Evolutionary conservation across 140 eudicot genomes (phyloP).

Genomic region (Erigeron philadelphicus): DNA sequence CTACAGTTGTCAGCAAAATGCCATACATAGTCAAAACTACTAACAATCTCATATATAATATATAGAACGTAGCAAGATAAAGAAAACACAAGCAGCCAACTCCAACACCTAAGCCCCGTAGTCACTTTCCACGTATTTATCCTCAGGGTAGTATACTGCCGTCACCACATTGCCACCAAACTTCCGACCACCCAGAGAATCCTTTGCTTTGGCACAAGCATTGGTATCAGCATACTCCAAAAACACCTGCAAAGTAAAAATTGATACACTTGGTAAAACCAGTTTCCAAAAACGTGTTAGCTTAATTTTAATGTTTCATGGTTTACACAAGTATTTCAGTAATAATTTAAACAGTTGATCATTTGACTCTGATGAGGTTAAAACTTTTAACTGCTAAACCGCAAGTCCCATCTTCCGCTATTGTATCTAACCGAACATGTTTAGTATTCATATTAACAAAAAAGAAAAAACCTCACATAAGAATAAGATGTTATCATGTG

Average conservation of each 20-base stretch:
- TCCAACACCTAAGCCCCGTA: constrained; percentile 31
- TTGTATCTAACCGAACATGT: neutral
- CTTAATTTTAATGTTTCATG: neutral
- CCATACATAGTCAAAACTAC: neutral
- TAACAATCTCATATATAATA: neutral
- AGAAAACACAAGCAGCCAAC: neutral
- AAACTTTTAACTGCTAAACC: neutral
- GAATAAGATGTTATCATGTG: too few species aligned
- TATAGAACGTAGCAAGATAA: neutral
- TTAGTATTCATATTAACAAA: neutral
- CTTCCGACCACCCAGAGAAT: constrained; percentile 71
- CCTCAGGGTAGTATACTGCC: constrained; percentile 80
- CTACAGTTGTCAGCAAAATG: neutral
- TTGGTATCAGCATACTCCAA: constrained; percentile 64
- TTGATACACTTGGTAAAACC: neutral
- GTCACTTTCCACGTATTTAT: constrained; percentile 48
- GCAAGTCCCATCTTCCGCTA: neutral
- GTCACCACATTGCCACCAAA: constrained; percentile 83
- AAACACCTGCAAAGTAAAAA: constrained; percentile 51
- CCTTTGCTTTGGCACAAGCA: constrained; percentile 67
- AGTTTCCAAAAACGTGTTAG: neutral
- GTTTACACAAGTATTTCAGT: neutral
- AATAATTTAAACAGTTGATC: neutral
- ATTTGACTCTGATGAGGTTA: neutral
- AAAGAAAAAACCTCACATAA: neutral